phyloP scores from a whole-genome alignment of 305 asterid genomes.

The Ajuga reptans region DNA sequence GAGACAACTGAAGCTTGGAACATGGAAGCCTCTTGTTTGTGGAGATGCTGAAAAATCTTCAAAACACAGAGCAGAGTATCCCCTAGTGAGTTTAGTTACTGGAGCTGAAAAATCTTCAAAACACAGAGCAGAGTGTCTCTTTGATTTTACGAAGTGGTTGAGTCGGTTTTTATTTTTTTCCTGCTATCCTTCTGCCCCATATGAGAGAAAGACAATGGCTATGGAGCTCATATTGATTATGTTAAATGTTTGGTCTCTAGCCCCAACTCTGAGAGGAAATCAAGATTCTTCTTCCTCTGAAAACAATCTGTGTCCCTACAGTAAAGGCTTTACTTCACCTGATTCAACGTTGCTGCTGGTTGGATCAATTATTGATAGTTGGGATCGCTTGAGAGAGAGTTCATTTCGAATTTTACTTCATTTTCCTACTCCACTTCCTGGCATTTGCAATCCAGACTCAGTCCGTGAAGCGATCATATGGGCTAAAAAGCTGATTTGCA shows the following conservation, averaged over 20 bases:
- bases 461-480: conserved; percentile 59
- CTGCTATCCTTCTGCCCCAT: conserved; percentile 98
- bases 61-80: conserved; percentile 55
- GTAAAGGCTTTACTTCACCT: conserved; percentile 56
- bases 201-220: conserved; percentile 94
- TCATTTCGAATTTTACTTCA: conserved; percentile 66
- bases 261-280: conserved; percentile 32
- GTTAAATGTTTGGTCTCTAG: conserved; percentile 73
- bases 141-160: conserved; percentile 70
- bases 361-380: conserved; percentile 92
- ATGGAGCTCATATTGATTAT: conserved; percentile 76
- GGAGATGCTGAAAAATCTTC: conserved; percentile 30
- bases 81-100: conserved; percentile 23
- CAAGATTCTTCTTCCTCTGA: conserved; percentile 35
- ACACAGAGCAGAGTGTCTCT: conserved; percentile 64
- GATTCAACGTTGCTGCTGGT: conserved; percentile 72
- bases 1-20: conserved; percentile 66
- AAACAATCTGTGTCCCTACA: conserved; percentile 51
- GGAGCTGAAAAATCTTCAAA: conserved; percentile 30
- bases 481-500: conserved; percentile 85
- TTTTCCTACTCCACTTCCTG: conserved; percentile 93
- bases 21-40: conserved; percentile 53
- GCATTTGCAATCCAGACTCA: conserved; percentile 47
- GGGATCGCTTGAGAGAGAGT: conserved; percentile 84
- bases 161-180: conserved; percentile 81